These are phyloP conservation scores for Bolboschoenoplectus hybrid DNA, from an alignment of 202 grass and related monocot species.

Conservation along the genomic window DNA sequence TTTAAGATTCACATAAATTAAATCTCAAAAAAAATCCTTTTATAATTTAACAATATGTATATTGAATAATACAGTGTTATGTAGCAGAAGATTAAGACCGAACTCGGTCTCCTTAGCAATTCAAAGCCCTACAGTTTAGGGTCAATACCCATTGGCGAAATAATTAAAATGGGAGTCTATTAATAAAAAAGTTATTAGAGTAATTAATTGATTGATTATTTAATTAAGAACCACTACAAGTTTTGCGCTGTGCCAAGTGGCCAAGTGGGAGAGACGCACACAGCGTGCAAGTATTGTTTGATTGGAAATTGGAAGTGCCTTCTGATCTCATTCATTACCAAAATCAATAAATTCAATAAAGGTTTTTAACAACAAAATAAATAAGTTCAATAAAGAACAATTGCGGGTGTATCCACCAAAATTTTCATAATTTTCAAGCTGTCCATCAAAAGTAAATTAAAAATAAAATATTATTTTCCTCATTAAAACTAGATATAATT, in stretches of 20 bases:
- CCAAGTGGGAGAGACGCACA: not conserved
- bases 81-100: too few species aligned
- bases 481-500: too few species aligned
- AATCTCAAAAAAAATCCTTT: too few species aligned
- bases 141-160: constrained; percentile 29
- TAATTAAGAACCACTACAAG: constrained; percentile 5
- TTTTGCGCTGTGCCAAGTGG: constrained; percentile 5
- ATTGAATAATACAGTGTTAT: too few species aligned
- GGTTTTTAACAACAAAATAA: too few species aligned
- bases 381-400: too few species aligned
- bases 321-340: not conserved
- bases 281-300: not conserved
- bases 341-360: not conserved
- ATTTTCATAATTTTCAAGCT: too few species aligned
- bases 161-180: not conserved
- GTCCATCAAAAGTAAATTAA: too few species aligned
- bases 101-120: constrained; percentile 16
- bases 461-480: too few species aligned
- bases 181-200: not conserved
- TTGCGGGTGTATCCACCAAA: too few species aligned
- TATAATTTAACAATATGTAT: too few species aligned
- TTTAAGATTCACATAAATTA: too few species aligned
- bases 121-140: constrained; percentile 33
- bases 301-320: not conserved
- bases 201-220: constrained; percentile 2